These are phyloP conservation scores for Amanita subjunquillea DNA, from an alignment of 768 basidiomycete species.

Conservation along the genomic window DNA sequence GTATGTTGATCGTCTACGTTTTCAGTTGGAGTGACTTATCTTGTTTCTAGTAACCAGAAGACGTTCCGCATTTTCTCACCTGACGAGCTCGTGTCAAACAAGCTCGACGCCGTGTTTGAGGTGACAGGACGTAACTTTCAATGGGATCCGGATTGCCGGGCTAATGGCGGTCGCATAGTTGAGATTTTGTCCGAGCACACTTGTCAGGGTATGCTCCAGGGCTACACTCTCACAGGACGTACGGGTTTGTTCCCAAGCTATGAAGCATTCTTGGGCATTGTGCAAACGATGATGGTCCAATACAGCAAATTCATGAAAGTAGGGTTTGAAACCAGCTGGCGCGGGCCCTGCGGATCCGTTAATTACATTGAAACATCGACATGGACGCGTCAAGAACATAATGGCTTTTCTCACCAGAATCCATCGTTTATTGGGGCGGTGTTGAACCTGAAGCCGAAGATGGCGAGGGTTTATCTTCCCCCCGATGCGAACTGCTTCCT, in stretches of 20 bases:
- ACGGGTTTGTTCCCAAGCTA: constrained; percentile 84
- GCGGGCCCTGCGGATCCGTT: constrained; percentile 57
- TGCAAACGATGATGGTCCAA: constrained; percentile 85
- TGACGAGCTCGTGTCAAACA: constrained; percentile 82
- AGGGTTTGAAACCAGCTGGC: constrained; percentile 65
- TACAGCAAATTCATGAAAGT: constrained; percentile 87
- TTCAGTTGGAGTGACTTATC: background rate
- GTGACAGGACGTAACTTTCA: constrained; percentile 68
- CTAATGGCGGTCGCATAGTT: constrained; percentile 70
- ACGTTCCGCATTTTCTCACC: constrained; percentile 87
- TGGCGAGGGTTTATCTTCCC: constrained; percentile 74
- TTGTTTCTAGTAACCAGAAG: constrained; percentile 48
- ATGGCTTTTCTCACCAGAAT: constrained; percentile 86
- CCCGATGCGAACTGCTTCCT: constrained; percentile 88
- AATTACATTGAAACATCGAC: constrained; percentile 88
- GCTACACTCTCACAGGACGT: constrained; percentile 84
- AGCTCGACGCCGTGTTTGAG: constrained; percentile 74
- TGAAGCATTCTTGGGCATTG: constrained; percentile 85
- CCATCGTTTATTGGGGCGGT: constrained; percentile 80
- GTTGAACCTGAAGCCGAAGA: constrained; percentile 62
- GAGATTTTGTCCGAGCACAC: constrained; percentile 89
- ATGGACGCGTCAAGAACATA: constrained; percentile 79
- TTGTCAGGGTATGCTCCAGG: constrained; percentile 85
- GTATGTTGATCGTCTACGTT: constrained; percentile 21
- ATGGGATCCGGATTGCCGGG: constrained; percentile 65